phyloP scores from a whole-genome alignment of 345 rosid species.

The Aquilaria malaccensis region DNA sequence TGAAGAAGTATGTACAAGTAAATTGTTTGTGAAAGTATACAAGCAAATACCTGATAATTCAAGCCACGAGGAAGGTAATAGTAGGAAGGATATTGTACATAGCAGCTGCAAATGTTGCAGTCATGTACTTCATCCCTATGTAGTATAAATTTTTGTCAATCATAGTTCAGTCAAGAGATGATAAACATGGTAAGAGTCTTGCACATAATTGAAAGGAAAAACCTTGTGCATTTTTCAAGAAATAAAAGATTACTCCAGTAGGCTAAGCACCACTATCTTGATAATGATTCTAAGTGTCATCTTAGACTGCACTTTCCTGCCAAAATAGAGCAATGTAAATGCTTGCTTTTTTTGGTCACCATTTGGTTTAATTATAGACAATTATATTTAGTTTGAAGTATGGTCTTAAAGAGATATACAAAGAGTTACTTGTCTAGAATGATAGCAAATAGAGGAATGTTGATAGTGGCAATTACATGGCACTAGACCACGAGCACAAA shows the following conservation, averaged over 20 bases:
- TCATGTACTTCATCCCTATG: constrained; percentile 73
- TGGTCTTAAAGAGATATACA: background rate
- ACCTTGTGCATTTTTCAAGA: background rate
- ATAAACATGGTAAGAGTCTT: background rate
- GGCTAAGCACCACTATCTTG: constrained; percentile 50
- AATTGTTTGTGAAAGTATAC: background rate
- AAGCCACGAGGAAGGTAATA: constrained; percentile 71
- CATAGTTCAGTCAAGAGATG: constrained; percentile 44
- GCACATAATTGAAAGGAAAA: background rate
- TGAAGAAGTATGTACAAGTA: background rate
- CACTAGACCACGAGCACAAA: constrained; percentile 81
- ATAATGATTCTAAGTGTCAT: constrained; percentile 64
- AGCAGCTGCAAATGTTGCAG: constrained; percentile 82
- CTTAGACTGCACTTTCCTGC: constrained; percentile 69
- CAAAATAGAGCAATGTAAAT: background rate
- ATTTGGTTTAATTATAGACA: no score
- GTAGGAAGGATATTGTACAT: constrained; percentile 83
- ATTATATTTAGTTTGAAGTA: background rate
- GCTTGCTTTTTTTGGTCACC: background rate
- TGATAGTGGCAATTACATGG: constrained; percentile 70
- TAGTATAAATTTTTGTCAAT: constrained; percentile 77
- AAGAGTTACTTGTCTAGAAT: constrained; percentile 49
- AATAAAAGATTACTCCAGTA: constrained; percentile 50
- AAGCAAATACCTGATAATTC: constrained; percentile 33
- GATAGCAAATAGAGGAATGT: constrained; percentile 67